Base-by-base conservation (phyloP, 345 rosid genomes). In the Mercurialis annua region DNA sequence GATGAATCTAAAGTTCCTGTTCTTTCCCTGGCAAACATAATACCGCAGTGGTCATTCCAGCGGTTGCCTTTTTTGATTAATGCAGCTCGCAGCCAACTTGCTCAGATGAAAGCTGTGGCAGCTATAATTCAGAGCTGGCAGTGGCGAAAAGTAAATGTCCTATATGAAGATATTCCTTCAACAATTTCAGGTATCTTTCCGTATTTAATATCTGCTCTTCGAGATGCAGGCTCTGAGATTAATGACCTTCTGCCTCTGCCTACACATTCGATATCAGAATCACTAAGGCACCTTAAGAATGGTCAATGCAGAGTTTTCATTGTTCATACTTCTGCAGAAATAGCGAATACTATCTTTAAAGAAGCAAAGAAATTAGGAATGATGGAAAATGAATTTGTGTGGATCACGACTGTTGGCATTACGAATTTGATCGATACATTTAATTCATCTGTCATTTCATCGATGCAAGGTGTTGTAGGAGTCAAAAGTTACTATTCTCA, bases 361-460 rank as follows among this genome's bases (percentile, higher is more conserved):
- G 47, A 0, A 26, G 80, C 83, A 3, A 76, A 66, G 54, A 50
- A 63, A 18, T 33, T 69, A 72, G 59, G 40, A 12, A 76, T 79
- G 75, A 72, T 76, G 77, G 75, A 76, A 43, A 59, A 73, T 12
- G 83, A 59, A 24, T 72, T 60, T 48, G 77, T 73, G 4, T 80
- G 83, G 83, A 80, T 80, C 54, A 46, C 75, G 9, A 76, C 80
- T 30, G 53, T 63, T 46, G n/a, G 64, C 26, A 17, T 80, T 43
- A 66, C 80, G 33, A 63, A 71, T 24, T 71, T 66, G 30, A 40
- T 58, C 10, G 60, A 72, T 36, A 61, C 75, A 24, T 5, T 73
- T 14, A 21, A 66, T 26, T 38, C 67, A 14, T 70, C 70, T 5
- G 30, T 50, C 34, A 50, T 72, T 8, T 52, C 73, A 6, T 49